Conservation (phyloP, 75 land plant genomes). For the Picea glauca region DNA sequence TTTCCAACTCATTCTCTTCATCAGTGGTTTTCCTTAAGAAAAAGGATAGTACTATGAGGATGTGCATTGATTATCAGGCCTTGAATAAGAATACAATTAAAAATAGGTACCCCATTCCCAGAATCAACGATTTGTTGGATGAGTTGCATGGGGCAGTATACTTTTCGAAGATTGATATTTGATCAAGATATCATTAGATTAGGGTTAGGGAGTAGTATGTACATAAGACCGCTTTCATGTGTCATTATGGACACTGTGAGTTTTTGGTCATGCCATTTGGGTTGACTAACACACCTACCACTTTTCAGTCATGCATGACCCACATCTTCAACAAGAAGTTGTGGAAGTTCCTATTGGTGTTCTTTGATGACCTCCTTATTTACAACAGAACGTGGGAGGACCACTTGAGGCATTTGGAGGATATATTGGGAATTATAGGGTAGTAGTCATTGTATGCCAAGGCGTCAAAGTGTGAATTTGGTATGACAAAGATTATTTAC, state of each 20-base stretch:
- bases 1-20: background rate
- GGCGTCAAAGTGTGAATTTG: background rate
- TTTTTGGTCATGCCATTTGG: background rate
- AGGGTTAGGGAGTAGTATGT: background rate
- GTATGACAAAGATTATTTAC: background rate
- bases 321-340: background rate
- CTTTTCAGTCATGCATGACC: background rate
- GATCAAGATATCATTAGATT: background rate
- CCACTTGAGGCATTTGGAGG: background rate
- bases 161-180: background rate
- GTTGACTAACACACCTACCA: background rate
- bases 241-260: too few relatives aligned
- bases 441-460: background rate
- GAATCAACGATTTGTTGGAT: too few relatives aligned
- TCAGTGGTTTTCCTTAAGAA: conserved; percentile 5
- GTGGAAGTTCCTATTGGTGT: background rate
- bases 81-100: conserved; percentile 4
- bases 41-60: conserved; percentile 9
- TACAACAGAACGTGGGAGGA: background rate
- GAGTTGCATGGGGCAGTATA: too few relatives aligned
- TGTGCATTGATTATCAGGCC: conserved; percentile 11
- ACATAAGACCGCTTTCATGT: background rate
- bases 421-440: background rate
- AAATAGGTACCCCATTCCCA: background rate
- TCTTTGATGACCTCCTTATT: background rate